phyloP scores from a whole-genome alignment of 805 yeast genomes.

The Pichia gijzeniarum region DNA sequence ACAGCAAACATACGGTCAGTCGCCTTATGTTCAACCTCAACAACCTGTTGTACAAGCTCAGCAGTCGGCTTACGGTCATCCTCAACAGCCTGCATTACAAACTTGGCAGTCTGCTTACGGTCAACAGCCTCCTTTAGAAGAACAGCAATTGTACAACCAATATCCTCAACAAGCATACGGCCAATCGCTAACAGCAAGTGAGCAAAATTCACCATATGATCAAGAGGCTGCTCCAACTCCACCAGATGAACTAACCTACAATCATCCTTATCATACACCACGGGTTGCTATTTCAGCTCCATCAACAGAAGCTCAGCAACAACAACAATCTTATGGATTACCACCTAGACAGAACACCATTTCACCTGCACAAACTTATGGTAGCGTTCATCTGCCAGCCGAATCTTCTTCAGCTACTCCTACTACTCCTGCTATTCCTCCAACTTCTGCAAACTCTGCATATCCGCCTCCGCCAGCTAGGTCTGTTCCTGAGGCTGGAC shows the following conservation, averaged over 20 bases:
- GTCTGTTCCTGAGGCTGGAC: neutral
- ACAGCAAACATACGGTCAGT: constrained; percentile 9
- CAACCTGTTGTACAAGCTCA: constrained; percentile 8
- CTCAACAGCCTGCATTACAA: constrained; percentile 5
- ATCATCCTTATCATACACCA: constrained; percentile 6
- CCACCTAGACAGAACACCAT: neutral
- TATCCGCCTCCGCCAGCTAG: neutral
- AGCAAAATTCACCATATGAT: neutral
- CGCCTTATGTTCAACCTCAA: constrained; percentile 10
- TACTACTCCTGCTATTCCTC: neutral
- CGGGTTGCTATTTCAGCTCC: neutral
- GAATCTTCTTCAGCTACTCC: too few relatives aligned
- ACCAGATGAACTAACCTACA: constrained; percentile 2
- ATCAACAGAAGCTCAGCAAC: neutral
- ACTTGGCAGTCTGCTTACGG: constrained; percentile 2
- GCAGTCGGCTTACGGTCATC: too few relatives aligned
- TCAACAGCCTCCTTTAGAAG: neutral
- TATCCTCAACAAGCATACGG: neutral
- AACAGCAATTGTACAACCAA: neutral
- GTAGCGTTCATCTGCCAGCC: neutral
- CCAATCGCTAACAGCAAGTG: neutral
- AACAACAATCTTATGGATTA: neutral
- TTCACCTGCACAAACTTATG: too few relatives aligned
- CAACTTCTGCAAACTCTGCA: neutral
- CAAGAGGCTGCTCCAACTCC: constrained; percentile 1